Evolutionary conservation across 2,329 filamentous ascomycete species (phyloP).

Genomic region (Nemania serpens): DNA sequence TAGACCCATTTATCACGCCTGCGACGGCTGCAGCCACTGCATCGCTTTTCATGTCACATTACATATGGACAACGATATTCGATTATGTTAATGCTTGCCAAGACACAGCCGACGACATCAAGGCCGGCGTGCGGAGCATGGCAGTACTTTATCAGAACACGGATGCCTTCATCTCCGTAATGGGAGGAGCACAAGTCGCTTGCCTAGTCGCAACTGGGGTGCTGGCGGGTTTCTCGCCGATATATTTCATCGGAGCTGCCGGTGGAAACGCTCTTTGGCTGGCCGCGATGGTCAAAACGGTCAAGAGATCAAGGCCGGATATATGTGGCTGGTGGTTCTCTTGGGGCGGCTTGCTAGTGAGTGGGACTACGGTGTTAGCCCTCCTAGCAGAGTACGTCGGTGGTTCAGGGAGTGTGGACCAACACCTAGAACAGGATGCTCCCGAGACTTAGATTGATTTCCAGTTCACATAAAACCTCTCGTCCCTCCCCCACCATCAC

Average conservation of each 20-base stretch:
- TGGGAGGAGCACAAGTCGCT: constrained; percentile 27
- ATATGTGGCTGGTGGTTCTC: constrained; percentile 33
- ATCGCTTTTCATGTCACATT: constrained; percentile 46
- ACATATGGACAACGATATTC: constrained; percentile 52
- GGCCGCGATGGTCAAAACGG: constrained; percentile 29
- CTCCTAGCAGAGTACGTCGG: constrained; percentile 26
- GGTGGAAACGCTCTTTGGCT: constrained; percentile 30
- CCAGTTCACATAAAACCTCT: no score
- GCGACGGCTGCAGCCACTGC: constrained; percentile 46
- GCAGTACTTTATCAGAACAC: constrained; percentile 43
- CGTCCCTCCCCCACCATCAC: no score
- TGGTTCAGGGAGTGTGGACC: not conserved
- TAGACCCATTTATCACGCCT: constrained; percentile 45
- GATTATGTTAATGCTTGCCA: constrained; percentile 58
- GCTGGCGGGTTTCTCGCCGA: constrained; percentile 26
- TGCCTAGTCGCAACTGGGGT: constrained; percentile 25
- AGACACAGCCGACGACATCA: constrained; percentile 55
- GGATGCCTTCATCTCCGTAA: constrained; percentile 23
- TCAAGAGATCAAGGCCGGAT: constrained; percentile 28
- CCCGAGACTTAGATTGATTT: not conserved
- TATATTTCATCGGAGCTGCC: constrained; percentile 25
- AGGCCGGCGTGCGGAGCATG: constrained; percentile 56
- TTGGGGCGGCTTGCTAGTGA: constrained; percentile 32
- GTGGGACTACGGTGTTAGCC: constrained; percentile 29
- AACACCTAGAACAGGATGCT: constrained; percentile 2